phyloP scores from a whole-genome alignment of 129 eudicot genomes.

The Artemisia argyi region DNA sequence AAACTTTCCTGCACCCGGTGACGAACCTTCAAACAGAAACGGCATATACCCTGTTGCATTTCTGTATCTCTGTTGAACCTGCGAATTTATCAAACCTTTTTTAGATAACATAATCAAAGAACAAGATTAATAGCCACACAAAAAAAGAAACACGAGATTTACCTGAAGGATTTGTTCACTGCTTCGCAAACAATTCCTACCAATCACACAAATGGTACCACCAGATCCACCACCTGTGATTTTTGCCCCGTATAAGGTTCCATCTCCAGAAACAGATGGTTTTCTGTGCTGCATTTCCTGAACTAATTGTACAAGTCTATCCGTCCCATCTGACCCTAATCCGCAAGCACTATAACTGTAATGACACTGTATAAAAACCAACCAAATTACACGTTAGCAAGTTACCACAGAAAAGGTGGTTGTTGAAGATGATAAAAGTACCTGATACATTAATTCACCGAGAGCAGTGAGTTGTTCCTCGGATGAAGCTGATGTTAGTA shows the following conservation, averaged over 20 bases:
- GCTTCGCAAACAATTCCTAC: constrained; percentile 67
- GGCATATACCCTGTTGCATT: constrained; percentile 88
- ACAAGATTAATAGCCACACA: not conserved
- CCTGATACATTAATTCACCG: constrained; percentile 96
- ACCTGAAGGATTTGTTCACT: constrained; percentile 90
- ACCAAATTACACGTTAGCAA: not conserved
- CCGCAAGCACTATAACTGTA: constrained; percentile 96
- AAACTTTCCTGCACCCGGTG: constrained; percentile 97
- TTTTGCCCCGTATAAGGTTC: constrained; percentile 87
- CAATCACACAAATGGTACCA: constrained; percentile 83
- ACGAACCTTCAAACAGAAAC: constrained; percentile 86
- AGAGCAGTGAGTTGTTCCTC: constrained; percentile 83
- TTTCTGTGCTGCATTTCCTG: constrained; percentile 91
- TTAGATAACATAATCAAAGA: not conserved
- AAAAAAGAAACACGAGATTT: not conserved
- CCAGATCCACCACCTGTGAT: constrained; percentile 98
- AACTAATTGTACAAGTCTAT: constrained; percentile 83
- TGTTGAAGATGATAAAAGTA: constrained; percentile 15
- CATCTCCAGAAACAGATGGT: constrained; percentile 54
- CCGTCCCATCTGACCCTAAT: constrained; percentile 96
- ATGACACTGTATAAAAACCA: constrained; percentile 69
- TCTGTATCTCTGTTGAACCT: constrained; percentile 84
- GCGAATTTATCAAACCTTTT: constrained; percentile 15
- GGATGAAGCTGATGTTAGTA: constrained; percentile 75
- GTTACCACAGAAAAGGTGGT: not conserved